phyloP scores from a whole-genome alignment of 2,329 filamentous ascomycete genomes.

The Ceratocystis eucalypticola region DNA sequence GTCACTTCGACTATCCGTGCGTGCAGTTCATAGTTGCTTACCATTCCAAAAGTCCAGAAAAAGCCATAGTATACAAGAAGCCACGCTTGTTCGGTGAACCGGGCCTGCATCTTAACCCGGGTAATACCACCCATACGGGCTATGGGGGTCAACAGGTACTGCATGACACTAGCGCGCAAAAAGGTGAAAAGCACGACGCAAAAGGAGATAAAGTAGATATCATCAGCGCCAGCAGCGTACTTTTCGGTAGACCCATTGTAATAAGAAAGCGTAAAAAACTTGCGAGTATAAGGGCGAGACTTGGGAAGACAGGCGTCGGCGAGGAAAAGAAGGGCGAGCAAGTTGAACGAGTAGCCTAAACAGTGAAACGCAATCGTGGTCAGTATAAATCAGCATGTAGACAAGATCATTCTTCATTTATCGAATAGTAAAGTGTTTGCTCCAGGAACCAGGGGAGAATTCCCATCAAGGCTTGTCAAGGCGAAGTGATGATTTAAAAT shows the following conservation, averaged over 20 bases:
- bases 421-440: neutral
- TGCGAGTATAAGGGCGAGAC: conserved; percentile 63
- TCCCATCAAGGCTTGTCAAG: no score
- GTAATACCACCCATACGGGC: conserved; percentile 59
- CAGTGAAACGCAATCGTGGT: conserved; percentile 17
- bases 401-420: neutral
- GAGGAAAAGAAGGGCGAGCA: conserved; percentile 68
- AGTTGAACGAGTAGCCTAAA: conserved; percentile 66
- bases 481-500: no score
- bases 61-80: conserved; percentile 67
- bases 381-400: conserved; percentile 19
- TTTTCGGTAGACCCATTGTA: conserved; percentile 52
- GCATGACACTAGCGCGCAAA: conserved; percentile 70
- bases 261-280: conserved; percentile 81
- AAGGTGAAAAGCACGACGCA: conserved; percentile 79
- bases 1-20: neutral
- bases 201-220: conserved; percentile 61
- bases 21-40: conserved; percentile 33
- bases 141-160: conserved; percentile 70
- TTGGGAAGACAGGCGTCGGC: conserved; percentile 73
- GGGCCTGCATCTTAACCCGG: conserved; percentile 60
- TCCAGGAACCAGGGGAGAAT: neutral
- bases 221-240: conserved; percentile 68
- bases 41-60: conserved; percentile 75
- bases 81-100: conserved; percentile 94